These are phyloP conservation scores for Yamadazyma diospyri DNA, from an alignment of 1,139 yeast species.

Conservation along the genomic window DNA sequence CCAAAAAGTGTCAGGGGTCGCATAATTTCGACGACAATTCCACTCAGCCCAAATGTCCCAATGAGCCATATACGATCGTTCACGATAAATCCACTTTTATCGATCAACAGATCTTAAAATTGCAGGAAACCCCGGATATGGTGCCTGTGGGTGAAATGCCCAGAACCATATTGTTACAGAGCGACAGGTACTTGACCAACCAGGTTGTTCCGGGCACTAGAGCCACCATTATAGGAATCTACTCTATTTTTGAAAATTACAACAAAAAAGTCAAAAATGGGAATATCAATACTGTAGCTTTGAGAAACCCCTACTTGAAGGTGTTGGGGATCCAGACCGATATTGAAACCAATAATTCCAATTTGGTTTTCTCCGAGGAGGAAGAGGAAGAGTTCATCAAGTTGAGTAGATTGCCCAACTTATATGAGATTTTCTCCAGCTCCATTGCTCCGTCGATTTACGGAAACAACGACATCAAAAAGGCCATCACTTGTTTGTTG, in stretches of 20 bases:
- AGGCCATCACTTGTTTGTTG: slow-evolving; percentile 85
- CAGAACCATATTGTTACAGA: slow-evolving; percentile 81
- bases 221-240: slow-evolving; percentile 87
- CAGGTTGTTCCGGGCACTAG: slow-evolving; percentile 93
- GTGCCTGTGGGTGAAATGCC: slow-evolving; percentile 99
- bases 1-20: slow-evolving; percentile 69
- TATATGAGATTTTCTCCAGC: slow-evolving; percentile 78
- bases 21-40: slow-evolving; percentile 44
- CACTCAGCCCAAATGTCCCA: slow-evolving; percentile 69
- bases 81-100: slow-evolving; percentile 91
- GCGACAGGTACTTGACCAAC: slow-evolving; percentile 87
- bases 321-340: slow-evolving; percentile 86
- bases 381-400: slow-evolving; percentile 90
- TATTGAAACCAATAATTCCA: slow-evolving; percentile 61
- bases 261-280: slow-evolving; percentile 46
- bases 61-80: slow-evolving; percentile 88
- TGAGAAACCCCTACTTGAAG: slow-evolving; percentile 86
- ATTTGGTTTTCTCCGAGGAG: slow-evolving; percentile 77
- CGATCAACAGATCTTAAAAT: slow-evolving; percentile 89
- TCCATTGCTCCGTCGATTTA: slow-evolving; percentile 96
- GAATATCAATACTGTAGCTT: slow-evolving; percentile 62
- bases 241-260: slow-evolving; percentile 72
- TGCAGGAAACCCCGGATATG: slow-evolving; percentile 94
- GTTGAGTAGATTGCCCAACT: slow-evolving; percentile 75
- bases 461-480: slow-evolving; percentile 90